A percentile compares a stretch with the other conserved stretches of the same genome.
These are phyloP conservation scores for Cladosporium sp. DNA, from an alignment of 2,329 filamentous ascomycete species.

Conservation along the genomic window DNA sequence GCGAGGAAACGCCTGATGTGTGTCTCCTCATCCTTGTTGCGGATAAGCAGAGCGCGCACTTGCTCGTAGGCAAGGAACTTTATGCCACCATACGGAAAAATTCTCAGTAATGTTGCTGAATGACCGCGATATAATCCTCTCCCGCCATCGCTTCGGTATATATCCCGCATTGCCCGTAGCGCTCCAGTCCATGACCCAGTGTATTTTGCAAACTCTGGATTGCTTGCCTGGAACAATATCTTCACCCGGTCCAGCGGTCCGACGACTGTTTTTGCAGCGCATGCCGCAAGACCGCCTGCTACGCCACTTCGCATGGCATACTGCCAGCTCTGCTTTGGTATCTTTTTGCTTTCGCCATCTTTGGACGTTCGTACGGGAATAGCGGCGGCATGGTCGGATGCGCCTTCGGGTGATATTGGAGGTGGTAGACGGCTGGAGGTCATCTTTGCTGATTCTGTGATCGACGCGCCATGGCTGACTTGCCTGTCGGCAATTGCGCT, in stretches of 20 bases:
- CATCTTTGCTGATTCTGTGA: conserved; percentile 44
- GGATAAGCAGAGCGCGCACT: conserved; percentile 78
- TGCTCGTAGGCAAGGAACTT: conserved; percentile 99
- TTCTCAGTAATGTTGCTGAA: conserved; percentile 87
- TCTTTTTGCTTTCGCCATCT: conserved; percentile 49
- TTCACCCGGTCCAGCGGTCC: conserved; percentile 96
- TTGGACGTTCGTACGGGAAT: conserved; percentile 29
- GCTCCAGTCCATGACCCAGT: conserved; percentile 85
- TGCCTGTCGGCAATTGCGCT: conserved; percentile 32
- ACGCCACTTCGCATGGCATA: conserved; percentile 82
- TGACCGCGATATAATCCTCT: conserved; percentile 87
- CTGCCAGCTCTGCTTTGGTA: conserved; percentile 73
- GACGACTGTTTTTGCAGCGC: conserved; percentile 91
- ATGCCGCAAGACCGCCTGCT: conserved; percentile 88
- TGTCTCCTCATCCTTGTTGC: conserved; percentile 72
- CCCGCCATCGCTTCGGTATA: conserved; percentile 73
- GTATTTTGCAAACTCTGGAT: conserved; percentile 92
- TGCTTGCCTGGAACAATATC: conserved; percentile 95
- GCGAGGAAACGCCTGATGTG: conserved; percentile 72
- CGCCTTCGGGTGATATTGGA: conserved; percentile 14
- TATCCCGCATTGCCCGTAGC: conserved; percentile 78
- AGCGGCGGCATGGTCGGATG: conserved; percentile 26
- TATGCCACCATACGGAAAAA: conserved; percentile 96
- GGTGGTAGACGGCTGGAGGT: conserved; percentile 25
- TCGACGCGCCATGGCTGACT: conserved; percentile 32